phyloP scores from a whole-genome alignment of 2,329 filamentous ascomycete genomes.

The Alternaria rosae region DNA sequence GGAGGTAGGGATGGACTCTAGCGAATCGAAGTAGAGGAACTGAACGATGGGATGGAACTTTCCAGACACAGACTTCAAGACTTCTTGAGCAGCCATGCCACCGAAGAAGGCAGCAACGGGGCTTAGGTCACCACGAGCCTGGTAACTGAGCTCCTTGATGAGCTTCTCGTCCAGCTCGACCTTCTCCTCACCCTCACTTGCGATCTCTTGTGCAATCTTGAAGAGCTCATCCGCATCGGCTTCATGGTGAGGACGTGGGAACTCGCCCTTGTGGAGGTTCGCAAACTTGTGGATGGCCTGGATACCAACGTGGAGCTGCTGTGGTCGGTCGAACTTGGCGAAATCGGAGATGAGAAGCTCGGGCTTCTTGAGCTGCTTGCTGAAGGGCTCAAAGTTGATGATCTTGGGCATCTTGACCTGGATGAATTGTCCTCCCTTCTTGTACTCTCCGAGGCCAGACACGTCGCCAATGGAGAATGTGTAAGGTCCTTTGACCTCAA shows the following conservation, averaged over 20 bases:
- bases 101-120: slow-evolving; percentile 96
- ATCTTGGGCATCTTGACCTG: slow-evolving; percentile 99
- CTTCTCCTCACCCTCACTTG: slow-evolving; percentile 70
- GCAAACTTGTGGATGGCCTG: slow-evolving; percentile 90
- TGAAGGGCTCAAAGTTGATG: slow-evolving; percentile 84
- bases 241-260: slow-evolving; percentile 85
- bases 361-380: slow-evolving; percentile 80
- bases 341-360: slow-evolving; percentile 94
- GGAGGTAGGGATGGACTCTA: slow-evolving; percentile 88
- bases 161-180: slow-evolving; percentile 91
- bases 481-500: slow-evolving; percentile 92
- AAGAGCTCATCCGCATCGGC: slow-evolving; percentile 81
- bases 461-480: slow-evolving; percentile 98
- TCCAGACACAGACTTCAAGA: slow-evolving; percentile 94
- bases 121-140: slow-evolving; percentile 87
- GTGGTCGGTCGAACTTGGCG: slow-evolving; percentile 95
- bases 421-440: slow-evolving; percentile 86
- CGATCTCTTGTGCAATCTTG: slow-evolving; percentile 76
- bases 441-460: slow-evolving; percentile 83
- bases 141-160: slow-evolving; percentile 90
- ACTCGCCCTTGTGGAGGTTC: slow-evolving; percentile 71
- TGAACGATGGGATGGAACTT: slow-evolving; percentile 97
- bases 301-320: slow-evolving; percentile 89
- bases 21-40: slow-evolving; percentile 96
- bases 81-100: slow-evolving; percentile 90